Percentiles rank a stretch among this genome's conserved stretches.
These are phyloP conservation scores for Microbotryum silenes-acaulis DNA, from an alignment of 1,284 basidiomycete species.

Conservation along the genomic window DNA sequence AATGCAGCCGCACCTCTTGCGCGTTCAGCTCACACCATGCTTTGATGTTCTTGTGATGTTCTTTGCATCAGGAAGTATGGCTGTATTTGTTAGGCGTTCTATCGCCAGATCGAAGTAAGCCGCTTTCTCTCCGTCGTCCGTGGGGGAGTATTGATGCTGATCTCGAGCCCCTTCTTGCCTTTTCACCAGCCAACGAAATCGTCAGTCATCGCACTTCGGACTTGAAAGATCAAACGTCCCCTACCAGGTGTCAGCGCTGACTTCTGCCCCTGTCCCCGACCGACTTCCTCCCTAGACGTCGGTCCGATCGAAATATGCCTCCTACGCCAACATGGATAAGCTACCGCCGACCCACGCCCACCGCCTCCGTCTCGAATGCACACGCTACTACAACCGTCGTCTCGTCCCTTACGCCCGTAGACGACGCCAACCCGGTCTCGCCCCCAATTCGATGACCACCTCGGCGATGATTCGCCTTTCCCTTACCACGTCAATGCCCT, in stretches of 20 bases:
- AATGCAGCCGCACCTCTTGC: neutral
- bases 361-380: slow-evolving; percentile 11
- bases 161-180: neutral
- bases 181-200: slow-evolving; percentile 5
- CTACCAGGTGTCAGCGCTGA: neutral
- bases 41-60: no score
- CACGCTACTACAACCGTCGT: slow-evolving; percentile 12
- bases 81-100: slow-evolving; percentile 13
- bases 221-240: no score
- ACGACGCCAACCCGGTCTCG: neutral
- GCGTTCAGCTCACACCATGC: no score
- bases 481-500: no score
- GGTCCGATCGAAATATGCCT: slow-evolving; percentile 12
- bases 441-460: neutral
- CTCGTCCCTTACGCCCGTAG: slow-evolving; percentile 6
- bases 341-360: slow-evolving; percentile 1
- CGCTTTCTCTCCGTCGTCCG: no score
- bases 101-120: slow-evolving; percentile 13
- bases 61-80: slow-evolving; percentile 10
- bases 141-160: neutral
- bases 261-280: neutral
- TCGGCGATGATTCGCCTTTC: no score
- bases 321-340: slow-evolving; percentile 15
- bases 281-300: neutral
- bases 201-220: neutral